Evolutionary conservation across 2,329 filamentous ascomycete species (phyloP).

Genomic region (Aspergillus sp.): DNA sequence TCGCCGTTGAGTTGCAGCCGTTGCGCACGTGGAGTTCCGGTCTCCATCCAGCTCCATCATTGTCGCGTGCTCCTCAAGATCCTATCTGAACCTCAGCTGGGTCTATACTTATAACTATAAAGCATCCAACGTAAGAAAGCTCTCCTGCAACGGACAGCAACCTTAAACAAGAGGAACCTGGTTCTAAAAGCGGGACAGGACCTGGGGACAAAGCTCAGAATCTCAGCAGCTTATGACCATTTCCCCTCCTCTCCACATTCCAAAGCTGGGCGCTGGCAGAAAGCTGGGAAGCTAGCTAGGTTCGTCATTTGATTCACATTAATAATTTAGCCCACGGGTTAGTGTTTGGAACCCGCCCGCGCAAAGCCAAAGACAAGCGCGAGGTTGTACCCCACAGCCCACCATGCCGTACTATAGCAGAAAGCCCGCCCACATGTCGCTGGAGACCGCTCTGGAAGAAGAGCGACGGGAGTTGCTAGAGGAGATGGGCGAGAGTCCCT

Average conservation of each 20-base stretch:
- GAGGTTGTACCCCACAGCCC: constrained; percentile 21
- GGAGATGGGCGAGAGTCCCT: constrained; percentile 58
- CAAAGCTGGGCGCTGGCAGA: constrained; percentile 13
- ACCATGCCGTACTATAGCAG: constrained; percentile 31
- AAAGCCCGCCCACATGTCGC: constrained; percentile 60
- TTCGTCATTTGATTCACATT: not conserved
- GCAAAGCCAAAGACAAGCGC: not conserved
- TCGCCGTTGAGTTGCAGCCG: constrained; percentile 7
- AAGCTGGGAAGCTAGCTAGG: not conserved
- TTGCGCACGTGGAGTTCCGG: constrained; percentile 6
- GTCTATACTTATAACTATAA: not conserved
- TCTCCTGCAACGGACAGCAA: not conserved
- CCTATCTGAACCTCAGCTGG: not conserved
- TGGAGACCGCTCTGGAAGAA: constrained; percentile 75
- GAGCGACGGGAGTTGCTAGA: constrained; percentile 73
- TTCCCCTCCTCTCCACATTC: constrained; percentile 13
- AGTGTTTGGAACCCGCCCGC: not conserved
- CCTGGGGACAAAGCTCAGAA: not conserved
- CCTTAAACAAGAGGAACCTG: not conserved
- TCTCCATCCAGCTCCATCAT: not conserved
- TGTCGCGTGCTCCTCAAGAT: not conserved
- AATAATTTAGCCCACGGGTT: not conserved
- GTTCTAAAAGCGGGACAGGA: not conserved
- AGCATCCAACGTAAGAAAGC: not conserved
- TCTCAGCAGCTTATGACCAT: not conserved